Evolutionary conservation across 73 alveolate genomes (phyloP).

Genomic region (Uronychia binucleata): DNA sequence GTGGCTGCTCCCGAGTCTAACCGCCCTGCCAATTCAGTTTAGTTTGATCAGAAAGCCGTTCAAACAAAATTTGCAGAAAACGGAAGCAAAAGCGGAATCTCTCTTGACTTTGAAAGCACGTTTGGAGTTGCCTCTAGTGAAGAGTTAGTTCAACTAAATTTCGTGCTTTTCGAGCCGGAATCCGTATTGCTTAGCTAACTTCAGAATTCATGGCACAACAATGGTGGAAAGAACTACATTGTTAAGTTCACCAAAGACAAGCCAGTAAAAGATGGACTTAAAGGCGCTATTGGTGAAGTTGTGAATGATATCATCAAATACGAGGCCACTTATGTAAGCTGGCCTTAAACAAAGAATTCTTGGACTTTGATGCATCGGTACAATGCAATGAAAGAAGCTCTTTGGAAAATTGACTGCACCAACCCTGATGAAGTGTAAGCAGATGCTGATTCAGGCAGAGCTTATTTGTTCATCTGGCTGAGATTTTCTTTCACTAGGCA

Average conservation of each 20-base stretch:
- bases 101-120: constrained; percentile 12
- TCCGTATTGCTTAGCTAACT: not conserved
- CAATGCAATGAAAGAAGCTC: constrained; percentile 60
- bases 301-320: constrained; percentile 64
- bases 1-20: too few relatives aligned
- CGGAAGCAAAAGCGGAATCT: not conserved
- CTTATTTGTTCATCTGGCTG: constrained; percentile 76
- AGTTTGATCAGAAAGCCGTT: constrained; percentile 54
- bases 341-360: constrained; percentile 19
- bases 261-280: constrained; percentile 6
- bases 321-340: constrained; percentile 68
- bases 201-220: constrained; percentile 40
- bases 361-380: constrained; percentile 91
- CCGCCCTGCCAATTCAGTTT: too few relatives aligned
- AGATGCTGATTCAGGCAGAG: not conserved
- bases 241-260: constrained; percentile 15
- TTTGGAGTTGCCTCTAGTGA: constrained; percentile 22
- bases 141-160: constrained; percentile 25
- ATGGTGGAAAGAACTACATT: constrained; percentile 24
- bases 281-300: constrained; percentile 59
- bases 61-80: constrained; percentile 16
- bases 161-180: constrained; percentile 29
- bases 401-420: constrained; percentile 27
- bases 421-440: constrained; percentile 46
- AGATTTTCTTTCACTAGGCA: constrained; percentile 69